A percentile compares a stretch with the other conserved stretches of the same genome.
phyloP scores from a whole-genome alignment of 2,329 filamentous ascomycete genomes.

The Diaporthe batatas region DNA sequence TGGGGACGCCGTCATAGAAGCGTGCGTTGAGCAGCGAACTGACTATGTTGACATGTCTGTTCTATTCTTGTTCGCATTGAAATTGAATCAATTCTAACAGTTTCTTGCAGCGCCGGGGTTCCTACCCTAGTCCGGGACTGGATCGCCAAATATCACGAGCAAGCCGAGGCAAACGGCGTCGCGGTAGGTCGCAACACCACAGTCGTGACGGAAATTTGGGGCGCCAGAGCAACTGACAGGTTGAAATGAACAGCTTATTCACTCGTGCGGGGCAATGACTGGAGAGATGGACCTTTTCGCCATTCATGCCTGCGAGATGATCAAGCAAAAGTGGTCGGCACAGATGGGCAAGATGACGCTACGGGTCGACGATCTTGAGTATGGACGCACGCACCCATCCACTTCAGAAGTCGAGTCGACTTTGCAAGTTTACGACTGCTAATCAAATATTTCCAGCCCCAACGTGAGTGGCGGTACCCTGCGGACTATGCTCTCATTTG shows the following conservation, averaged over 20 bases:
- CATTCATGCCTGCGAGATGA: not conserved
- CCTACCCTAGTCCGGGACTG: constrained; percentile 29
- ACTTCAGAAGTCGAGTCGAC: not conserved
- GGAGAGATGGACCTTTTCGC: constrained; percentile 23
- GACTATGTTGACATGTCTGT: constrained; percentile 32
- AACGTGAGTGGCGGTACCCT: constrained; percentile 30
- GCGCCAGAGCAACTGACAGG: not conserved
- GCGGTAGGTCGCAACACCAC: not conserved
- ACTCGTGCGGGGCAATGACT: constrained; percentile 23
- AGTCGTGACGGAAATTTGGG: too few relatives aligned
- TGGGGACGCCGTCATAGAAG: constrained; percentile 23
- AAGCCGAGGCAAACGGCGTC: constrained; percentile 23
- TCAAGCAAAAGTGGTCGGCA: constrained; percentile 6
- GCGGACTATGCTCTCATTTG: constrained; percentile 29
- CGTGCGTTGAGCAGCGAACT: constrained; percentile 27
- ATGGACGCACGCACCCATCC: not conserved
- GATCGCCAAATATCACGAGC: constrained; percentile 20
- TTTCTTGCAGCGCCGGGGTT: constrained; percentile 7
- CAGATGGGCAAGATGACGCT: constrained; percentile 18
- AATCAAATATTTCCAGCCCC: not conserved
- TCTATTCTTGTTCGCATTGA: not conserved
- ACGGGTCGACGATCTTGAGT: not conserved
- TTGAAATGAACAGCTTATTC: not conserved
- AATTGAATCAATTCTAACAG: not conserved
- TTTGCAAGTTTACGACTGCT: not conserved